Conservation (phyloP, 371 early-diverging fungal species). For the Polyrhizophydium stewartii region DNA sequence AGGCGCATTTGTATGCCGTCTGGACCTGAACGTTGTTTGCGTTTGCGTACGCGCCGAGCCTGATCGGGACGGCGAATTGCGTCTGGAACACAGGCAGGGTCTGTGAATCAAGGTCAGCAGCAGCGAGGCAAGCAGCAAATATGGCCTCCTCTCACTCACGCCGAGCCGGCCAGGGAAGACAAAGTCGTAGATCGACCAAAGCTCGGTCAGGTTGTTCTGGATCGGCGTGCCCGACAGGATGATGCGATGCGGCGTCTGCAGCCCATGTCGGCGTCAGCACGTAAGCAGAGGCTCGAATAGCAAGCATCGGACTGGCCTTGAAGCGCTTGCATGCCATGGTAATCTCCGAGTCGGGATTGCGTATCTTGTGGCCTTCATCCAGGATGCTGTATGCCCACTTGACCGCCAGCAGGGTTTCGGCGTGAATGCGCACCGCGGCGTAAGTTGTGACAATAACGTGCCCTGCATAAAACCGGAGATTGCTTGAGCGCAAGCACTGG, state of each 20-base stretch:
- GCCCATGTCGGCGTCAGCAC: not conserved
- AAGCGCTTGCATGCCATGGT: slow-evolving; percentile 84
- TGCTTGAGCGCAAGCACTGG: too few relatives aligned
- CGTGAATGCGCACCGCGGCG: slow-evolving; percentile 70
- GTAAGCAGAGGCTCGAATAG: not conserved
- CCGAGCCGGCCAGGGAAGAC: slow-evolving; percentile 93
- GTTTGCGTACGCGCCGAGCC: slow-evolving; percentile 87
- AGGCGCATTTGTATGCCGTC: slow-evolving; percentile 89
- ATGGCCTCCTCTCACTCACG: slow-evolving; percentile 29
- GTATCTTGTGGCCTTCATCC: slow-evolving; percentile 98
- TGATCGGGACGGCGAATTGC: slow-evolving; percentile 90
- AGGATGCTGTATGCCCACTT: slow-evolving; percentile 89
- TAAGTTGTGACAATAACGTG: slow-evolving; percentile 88
- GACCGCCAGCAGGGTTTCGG: slow-evolving; percentile 57
- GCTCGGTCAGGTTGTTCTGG: slow-evolving; percentile 95
- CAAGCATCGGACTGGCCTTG: slow-evolving; percentile 12
- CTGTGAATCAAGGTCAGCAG: slow-evolving; percentile 17
- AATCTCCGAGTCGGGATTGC: slow-evolving; percentile 91
- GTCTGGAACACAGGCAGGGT: slow-evolving; percentile 89
- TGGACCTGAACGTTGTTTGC: slow-evolving; percentile 85
- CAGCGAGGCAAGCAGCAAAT: too few relatives aligned
- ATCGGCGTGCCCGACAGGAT: slow-evolving; percentile 97
- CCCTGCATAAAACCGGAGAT: too few relatives aligned
- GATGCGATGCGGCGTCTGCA: slow-evolving; percentile 77
- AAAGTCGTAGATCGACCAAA: slow-evolving; percentile 97